These are phyloP conservation scores for Metschnikowia bowlesiae DNA, from an alignment of 805 yeast species.

Conservation along the genomic window DNA sequence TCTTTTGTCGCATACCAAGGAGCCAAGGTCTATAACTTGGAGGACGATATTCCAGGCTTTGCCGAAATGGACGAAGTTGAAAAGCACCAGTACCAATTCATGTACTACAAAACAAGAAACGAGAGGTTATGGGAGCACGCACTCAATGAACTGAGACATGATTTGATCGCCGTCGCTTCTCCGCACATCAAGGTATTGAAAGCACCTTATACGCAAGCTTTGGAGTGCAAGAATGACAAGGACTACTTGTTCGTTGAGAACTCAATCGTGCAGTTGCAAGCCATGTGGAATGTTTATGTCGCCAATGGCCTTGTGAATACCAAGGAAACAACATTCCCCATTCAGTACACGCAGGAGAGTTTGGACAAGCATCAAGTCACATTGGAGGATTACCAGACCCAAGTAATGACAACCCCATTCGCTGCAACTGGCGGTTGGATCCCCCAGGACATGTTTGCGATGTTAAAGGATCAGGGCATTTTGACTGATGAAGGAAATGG, in stretches of 20 bases:
- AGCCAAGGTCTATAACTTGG: slow-evolving; percentile 73
- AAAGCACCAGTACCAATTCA: slow-evolving; percentile 76
- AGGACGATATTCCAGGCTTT: slow-evolving; percentile 70
- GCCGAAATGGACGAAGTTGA: slow-evolving; percentile 65
- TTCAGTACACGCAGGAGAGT: slow-evolving; percentile 54
- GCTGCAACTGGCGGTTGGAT: slow-evolving; percentile 93
- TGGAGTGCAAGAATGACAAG: slow-evolving; percentile 52
- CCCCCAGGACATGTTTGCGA: slow-evolving; percentile 87
- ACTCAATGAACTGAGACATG: slow-evolving; percentile 58
- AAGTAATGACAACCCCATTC: slow-evolving; percentile 69
- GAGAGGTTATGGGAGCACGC: slow-evolving; percentile 84
- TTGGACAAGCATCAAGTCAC: slow-evolving; percentile 53
- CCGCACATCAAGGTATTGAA: slow-evolving; percentile 77
- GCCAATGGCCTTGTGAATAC: slow-evolving; percentile 52
- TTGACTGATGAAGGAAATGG: slow-evolving; percentile 54
- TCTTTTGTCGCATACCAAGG: slow-evolving; percentile 83
- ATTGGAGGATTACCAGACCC: slow-evolving; percentile 64
- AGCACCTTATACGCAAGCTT: slow-evolving; percentile 57
- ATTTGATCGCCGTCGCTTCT: slow-evolving; percentile 73
- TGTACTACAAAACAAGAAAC: slow-evolving; percentile 86
- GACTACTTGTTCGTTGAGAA: slow-evolving; percentile 66
- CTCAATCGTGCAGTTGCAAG: slow-evolving; percentile 57
- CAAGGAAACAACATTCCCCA: slow-evolving; percentile 47
- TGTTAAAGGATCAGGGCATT: slow-evolving; percentile 62
- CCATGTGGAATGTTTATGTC: slow-evolving; percentile 65